phyloP scores from a whole-genome alignment of 139 green algal genomes.

The Picochlorum costavermella region DNA sequence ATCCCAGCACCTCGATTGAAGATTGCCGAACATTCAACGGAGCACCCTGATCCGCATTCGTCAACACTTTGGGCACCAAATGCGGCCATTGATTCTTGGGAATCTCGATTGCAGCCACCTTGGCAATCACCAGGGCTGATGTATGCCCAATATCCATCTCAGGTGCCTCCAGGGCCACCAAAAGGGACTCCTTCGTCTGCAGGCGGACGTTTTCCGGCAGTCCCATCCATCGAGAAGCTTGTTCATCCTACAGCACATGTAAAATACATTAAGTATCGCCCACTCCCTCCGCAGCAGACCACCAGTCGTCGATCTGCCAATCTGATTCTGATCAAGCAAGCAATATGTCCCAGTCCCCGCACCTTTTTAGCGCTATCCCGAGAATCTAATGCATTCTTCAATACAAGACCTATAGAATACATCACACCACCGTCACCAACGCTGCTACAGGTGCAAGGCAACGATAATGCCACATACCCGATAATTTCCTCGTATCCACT shows the following conservation, averaged over 20 bases:
- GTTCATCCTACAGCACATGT: slow-evolving; percentile 35
- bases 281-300: too few species aligned
- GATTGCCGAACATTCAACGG: slow-evolving; percentile 56
- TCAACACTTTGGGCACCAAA: slow-evolving; percentile 61
- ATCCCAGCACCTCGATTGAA: slow-evolving; percentile 87
- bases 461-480: slow-evolving; percentile 21
- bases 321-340: slow-evolving; percentile 6
- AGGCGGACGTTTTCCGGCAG: slow-evolving; percentile 52
- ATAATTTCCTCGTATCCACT: slow-evolving; percentile 61
- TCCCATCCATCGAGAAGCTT: slow-evolving; percentile 59
- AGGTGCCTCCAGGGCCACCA: slow-evolving; percentile 58
- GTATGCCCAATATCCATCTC: slow-evolving; percentile 48
- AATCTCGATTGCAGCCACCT: slow-evolving; percentile 91
- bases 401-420: slow-evolving; percentile 55
- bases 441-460: not conserved
- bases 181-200: slow-evolving; percentile 69
- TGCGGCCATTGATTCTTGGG: slow-evolving; percentile 71
- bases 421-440: not conserved
- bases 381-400: slow-evolving; percentile 93
- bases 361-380: slow-evolving; percentile 66
- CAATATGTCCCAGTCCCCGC: not conserved
- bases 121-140: slow-evolving; percentile 82
- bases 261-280: too few species aligned
- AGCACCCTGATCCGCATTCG: slow-evolving; percentile 32
- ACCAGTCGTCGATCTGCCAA: not conserved